Base-by-base conservation (phyloP, 2,329 filamentous ascomycete genomes). In the Epicoccum nigrum region DNA sequence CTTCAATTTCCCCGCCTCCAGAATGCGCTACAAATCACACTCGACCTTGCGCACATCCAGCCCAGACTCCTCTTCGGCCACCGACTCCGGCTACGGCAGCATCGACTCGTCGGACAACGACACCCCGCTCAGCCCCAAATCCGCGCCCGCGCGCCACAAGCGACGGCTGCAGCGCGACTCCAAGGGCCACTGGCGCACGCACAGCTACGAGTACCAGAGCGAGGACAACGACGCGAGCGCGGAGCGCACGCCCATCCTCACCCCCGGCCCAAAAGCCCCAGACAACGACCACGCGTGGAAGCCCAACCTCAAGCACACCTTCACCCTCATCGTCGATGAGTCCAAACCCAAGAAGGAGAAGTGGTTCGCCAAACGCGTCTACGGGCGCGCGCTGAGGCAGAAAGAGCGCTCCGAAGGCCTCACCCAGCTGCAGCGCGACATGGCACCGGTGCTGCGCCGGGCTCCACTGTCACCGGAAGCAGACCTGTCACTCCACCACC, bases 291-390 rank as follows among this genome's bases (percentile, higher is more conserved):
- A 47, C 13, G 30, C 25, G 3, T 66, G 61, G 61, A 50, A 38
- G 28, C 60, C 63, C 16, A 59, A 58, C 30, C 56, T 59, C n/a
- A 59, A 58, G 46, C 54, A 35, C 42, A 62, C 63, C 15, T 56
- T 63, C 15, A 54, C 40, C 0, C 45, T 33, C 11, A 51, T 45
- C n/a, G 35, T 32, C 52, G 41, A 21, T 31, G 42, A 39, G n/a
- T 7, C 23, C 23, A 25, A 25, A 44, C 19, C 20, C 2, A 25
- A 9, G 13, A 19, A 17, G 4, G 25, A 30, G 7, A 42, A 21
- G 13, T 52, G 55, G 46, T 39, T 55, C 52, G 12, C 53, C 7
- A 16, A 19, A 30, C 13, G 40, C 23, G 20, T 47, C 4, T 34
- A 44, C 27, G 33, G 17, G 2, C 11, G 21, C 3, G 33, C 21